Conservation (phyloP, 345 rosid genomes). For the Gossypium raimondii region DNA sequence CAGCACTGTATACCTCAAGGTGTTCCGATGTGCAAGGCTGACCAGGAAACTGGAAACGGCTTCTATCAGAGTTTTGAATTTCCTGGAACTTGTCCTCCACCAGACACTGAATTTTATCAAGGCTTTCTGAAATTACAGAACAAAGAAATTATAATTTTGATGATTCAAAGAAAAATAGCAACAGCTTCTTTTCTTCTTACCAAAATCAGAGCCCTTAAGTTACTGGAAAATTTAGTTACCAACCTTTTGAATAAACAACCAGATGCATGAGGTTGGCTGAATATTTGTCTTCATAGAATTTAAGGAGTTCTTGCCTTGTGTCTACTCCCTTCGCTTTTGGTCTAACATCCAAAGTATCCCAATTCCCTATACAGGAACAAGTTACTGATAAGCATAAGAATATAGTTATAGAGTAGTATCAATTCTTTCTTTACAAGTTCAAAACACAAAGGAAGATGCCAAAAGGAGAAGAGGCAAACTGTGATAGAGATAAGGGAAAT, state of each 20-base stretch:
- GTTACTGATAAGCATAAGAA: background rate
- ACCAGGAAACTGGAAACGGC: constrained; percentile 53
- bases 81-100: constrained; percentile 70
- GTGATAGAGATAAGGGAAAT: background rate
- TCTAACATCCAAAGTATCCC: constrained; percentile 79
- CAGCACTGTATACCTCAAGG: constrained; percentile 54
- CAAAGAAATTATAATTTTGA: constrained; percentile 16
- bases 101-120: constrained; percentile 59
- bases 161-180: constrained; percentile 6
- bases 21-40: constrained; percentile 80
- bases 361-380: constrained; percentile 52
- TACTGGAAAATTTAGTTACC: constrained; percentile 18
- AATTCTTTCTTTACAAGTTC: background rate
- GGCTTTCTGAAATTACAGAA: constrained; percentile 55
- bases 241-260: constrained; percentile 83
- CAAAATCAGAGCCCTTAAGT: background rate
- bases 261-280: constrained; percentile 91
- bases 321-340: constrained; percentile 80
- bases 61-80: constrained; percentile 50
- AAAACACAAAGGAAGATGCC: background rate
- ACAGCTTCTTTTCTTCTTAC: background rate
- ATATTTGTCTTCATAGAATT: constrained; percentile 75
- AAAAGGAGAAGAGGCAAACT: background rate
- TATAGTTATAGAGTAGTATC: background rate
- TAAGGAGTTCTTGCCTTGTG: constrained; percentile 72